These are phyloP conservation scores for Colletotrichum spinosum DNA, from an alignment of 2,329 filamentous ascomycete species.

Conservation along the genomic window DNA sequence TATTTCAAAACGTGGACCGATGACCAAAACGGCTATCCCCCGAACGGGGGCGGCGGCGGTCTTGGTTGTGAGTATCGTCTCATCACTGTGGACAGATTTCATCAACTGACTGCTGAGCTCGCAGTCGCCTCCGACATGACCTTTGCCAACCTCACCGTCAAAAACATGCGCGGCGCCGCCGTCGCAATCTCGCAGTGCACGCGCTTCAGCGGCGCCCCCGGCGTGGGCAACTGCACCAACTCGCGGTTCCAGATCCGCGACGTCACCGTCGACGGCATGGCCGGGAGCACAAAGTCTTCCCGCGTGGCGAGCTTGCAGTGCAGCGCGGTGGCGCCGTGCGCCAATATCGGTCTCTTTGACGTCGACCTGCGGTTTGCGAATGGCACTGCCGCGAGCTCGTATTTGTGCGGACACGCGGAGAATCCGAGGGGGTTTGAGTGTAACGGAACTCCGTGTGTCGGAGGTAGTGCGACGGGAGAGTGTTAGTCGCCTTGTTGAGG, in stretches of 20 bases:
- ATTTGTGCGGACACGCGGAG: conserved; percentile 13
- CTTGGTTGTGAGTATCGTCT: conserved; percentile 49
- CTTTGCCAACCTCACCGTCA: conserved; percentile 30
- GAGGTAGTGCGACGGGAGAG: conserved; percentile 11
- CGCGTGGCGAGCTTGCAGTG: conserved; percentile 22
- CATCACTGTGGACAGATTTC: neutral
- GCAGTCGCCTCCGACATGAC: conserved; percentile 24
- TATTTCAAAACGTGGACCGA: conserved; percentile 64
- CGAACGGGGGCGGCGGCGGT: conserved; percentile 62
- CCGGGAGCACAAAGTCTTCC: conserved; percentile 23
- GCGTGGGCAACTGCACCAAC: conserved; percentile 48
- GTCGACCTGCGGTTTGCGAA: conserved; percentile 20
- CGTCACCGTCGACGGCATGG: conserved; percentile 37
- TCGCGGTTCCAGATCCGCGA: conserved; percentile 47
- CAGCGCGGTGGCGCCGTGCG: conserved; percentile 23
- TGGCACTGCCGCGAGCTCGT: neutral
- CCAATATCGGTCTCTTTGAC: conserved; percentile 13
- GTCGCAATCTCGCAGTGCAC: conserved; percentile 49
- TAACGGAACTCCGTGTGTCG: conserved; percentile 11
- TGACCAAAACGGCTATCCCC: conserved; percentile 55
- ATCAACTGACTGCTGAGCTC: neutral
- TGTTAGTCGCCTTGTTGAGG: neutral
- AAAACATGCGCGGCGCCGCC: conserved; percentile 38
- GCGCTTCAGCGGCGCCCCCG: conserved; percentile 43
- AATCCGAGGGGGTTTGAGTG: conserved; percentile 20